Evolutionary conservation across 805 yeast genomes (phyloP).

Genomic region (Kodamaea nitidulidarum): DNA sequence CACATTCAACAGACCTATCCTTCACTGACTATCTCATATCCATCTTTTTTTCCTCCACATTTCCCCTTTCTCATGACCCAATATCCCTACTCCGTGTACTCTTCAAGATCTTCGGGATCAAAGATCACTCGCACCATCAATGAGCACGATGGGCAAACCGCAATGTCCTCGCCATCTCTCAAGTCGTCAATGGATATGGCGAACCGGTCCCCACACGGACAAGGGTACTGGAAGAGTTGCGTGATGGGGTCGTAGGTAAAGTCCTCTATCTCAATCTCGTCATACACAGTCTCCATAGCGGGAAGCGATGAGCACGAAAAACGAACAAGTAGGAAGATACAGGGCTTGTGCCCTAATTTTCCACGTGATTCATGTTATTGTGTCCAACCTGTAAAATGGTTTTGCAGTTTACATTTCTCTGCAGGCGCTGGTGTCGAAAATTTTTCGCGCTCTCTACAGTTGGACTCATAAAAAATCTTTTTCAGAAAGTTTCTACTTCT

Average conservation of each 20-base stretch:
- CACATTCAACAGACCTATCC: too few relatives aligned
- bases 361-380: constrained; percentile 4
- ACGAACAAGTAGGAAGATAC: too few relatives aligned
- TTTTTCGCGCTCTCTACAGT: constrained; percentile 4
- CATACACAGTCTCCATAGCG: constrained; percentile 66
- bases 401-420: constrained; percentile 3
- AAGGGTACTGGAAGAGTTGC: constrained; percentile 85
- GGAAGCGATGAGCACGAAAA: not conserved
- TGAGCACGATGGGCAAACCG: constrained; percentile 95
- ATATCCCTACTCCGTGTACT: constrained; percentile 23
- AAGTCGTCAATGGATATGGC: constrained; percentile 83
- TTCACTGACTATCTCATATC: not conserved
- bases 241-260: constrained; percentile 84
- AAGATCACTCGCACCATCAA: constrained; percentile 88
- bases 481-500: constrained; percentile 13
- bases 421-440: constrained; percentile 4
- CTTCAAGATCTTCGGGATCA: constrained; percentile 58
- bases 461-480: constrained; percentile 8
- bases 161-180: constrained; percentile 86
- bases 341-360: constrained; percentile 13
- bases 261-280: constrained; percentile 95
- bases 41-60: not conserved
- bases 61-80: too few relatives aligned
- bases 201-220: constrained; percentile 97
- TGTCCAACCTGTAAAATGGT: not conserved